A percentile compares a stretch with the other conserved stretches of the same genome.
Evolutionary conservation across 257 asterid species (phyloP).

Genomic region (Striga asiatica): DNA sequence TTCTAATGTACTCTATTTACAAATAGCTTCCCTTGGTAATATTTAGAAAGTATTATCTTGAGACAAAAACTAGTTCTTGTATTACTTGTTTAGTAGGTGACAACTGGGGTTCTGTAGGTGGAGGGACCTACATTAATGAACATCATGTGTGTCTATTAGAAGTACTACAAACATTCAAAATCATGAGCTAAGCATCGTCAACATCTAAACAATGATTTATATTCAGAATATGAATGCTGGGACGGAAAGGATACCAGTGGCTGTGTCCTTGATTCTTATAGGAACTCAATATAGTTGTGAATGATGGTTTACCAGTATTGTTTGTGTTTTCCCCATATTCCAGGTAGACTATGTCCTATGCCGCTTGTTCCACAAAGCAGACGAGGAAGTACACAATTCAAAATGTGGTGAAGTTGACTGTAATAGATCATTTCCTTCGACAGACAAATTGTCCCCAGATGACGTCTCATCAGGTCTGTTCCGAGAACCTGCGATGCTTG

Average conservation of each 20-base stretch:
- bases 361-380: slow-evolving; percentile 58
- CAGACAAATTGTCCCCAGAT: slow-evolving; percentile 49
- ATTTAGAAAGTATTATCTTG: not conserved
- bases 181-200: not conserved
- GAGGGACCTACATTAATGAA: too few species aligned
- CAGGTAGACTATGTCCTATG: slow-evolving; percentile 68
- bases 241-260: not conserved
- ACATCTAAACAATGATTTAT: not conserved
- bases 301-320: not conserved
- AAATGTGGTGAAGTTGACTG: slow-evolving; percentile 37
- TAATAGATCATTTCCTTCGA: slow-evolving; percentile 30
- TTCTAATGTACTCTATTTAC: not conserved
- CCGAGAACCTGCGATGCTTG: slow-evolving; percentile 31
- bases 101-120: not conserved
- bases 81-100: not conserved
- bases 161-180: not conserved
- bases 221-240: not conserved
- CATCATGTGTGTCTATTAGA: too few species aligned
- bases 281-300: not conserved
- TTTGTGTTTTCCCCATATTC: slow-evolving; percentile 9
- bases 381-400: slow-evolving; percentile 30
- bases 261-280: not conserved
- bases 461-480: slow-evolving; percentile 36
- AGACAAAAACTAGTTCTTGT: not conserved
- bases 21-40: not conserved